These are phyloP conservation scores for Aspergillus ochraceoroseus DNA, from an alignment of 2,329 filamentous ascomycete species.

Conservation along the genomic window DNA sequence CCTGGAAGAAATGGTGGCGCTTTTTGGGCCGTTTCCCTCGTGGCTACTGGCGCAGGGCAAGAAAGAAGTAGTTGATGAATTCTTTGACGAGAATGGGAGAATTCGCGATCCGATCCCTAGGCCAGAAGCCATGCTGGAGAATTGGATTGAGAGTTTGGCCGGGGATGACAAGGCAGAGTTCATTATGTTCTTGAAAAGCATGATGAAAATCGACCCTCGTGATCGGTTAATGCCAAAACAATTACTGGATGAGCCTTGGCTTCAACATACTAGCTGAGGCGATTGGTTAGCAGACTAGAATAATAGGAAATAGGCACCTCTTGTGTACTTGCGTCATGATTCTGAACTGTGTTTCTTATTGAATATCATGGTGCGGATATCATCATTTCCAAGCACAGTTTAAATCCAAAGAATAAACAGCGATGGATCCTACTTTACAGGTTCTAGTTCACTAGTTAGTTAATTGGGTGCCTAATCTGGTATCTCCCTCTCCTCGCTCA, in stretches of 20 bases:
- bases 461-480: too few relatives aligned
- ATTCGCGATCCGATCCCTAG: background rate
- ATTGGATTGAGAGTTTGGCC: conserved; percentile 1
- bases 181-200: background rate
- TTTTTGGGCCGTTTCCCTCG: conserved; percentile 1
- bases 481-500: too few relatives aligned
- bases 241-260: background rate
- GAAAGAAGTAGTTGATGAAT: background rate
- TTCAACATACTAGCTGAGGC: too few relatives aligned
- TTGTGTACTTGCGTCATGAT: too few relatives aligned
- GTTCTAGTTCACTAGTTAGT: too few relatives aligned
- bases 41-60: background rate
- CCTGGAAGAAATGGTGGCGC: conserved; percentile 5
- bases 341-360: too few relatives aligned
- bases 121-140: conserved; percentile 2
- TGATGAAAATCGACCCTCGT: conserved; percentile 4
- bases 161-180: conserved; percentile 1
- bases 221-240: background rate
- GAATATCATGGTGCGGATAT: too few relatives aligned
- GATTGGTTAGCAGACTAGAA: too few relatives aligned
- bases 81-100: background rate
- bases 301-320: too few relatives aligned
- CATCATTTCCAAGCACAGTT: too few relatives aligned
- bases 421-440: too few relatives aligned
- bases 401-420: too few relatives aligned